Base-by-base conservation (phyloP, 805 yeast genomes). In the Naumovozyma castellii region DNA sequence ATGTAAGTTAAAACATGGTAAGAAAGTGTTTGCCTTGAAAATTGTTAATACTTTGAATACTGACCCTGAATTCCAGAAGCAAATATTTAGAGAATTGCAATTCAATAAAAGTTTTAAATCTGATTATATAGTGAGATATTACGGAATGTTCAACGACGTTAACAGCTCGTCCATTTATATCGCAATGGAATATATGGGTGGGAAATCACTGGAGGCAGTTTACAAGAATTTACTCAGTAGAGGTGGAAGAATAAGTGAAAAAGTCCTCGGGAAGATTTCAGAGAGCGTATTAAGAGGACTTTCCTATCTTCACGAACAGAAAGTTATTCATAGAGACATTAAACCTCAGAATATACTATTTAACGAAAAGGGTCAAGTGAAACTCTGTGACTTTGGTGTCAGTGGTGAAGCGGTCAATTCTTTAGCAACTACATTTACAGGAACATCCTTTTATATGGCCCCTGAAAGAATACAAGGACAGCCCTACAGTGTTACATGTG, bases 161-260 rank as follows among this genome's bases (percentile, higher is more conserved):
- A 73, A 73, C 42, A 77, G 73, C 44, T 83, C 87, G 20, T 76
- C 87, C 54, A 87, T 92, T 32, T 87, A 84, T 49, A 92, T 92
- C 20, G 86, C 95, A 36, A 92, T 92, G 97, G 98, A 92, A 61
- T 92, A 76, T 59, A 92, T 94, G 87, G 95, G 87, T 18, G 97
- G 97, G 1, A 75, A 77, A 33, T 85, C 95, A 3, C 64, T 92
- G 43, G 97, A 92, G 54, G 86, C 95, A 1, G 78, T 90, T n/a
- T 87, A 90, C 64, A 80, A 81, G 51, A 73, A 77, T 41, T 83
- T 87, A 34, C 71, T 78, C 36, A 66, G 69, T 32, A 67, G 84
- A 40, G 86, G 87, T 15, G 95, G 94, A 32, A 68, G 97, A 43
- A 82, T 92, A 29, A 88, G 95, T 43, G 98, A 92, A 57, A 84